Evolutionary conservation across 805 yeast genomes (phyloP).

Genomic region (Candida nonsorbophila): DNA sequence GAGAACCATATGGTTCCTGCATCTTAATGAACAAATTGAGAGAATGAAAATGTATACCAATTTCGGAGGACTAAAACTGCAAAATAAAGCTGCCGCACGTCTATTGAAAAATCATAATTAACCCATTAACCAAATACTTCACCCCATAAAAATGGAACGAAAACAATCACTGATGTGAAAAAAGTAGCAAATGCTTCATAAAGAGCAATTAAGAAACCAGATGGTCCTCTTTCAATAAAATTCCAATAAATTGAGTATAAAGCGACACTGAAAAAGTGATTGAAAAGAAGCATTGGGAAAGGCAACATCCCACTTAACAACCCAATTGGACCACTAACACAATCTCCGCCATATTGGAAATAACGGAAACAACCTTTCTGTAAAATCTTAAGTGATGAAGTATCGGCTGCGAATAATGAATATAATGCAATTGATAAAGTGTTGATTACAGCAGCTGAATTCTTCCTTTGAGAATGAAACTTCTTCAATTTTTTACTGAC

Average conservation of each 20-base stretch:
- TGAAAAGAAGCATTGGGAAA: constrained; percentile 65
- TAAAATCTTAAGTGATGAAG: constrained; percentile 54
- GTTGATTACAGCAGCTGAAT: constrained; percentile 77
- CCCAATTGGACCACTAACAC: constrained; percentile 73
- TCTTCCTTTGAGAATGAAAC: constrained; percentile 77
- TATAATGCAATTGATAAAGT: constrained; percentile 87
- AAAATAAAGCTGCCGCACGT: too few relatives aligned
- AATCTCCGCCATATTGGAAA: constrained; percentile 78
- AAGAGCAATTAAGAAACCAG: constrained; percentile 66
- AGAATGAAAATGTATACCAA: too few relatives aligned
- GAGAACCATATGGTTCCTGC: too few relatives aligned
- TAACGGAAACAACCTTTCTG: constrained; percentile 89
- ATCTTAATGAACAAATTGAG: too few relatives aligned
- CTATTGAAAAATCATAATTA: too few relatives aligned
- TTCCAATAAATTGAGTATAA: constrained; percentile 74
- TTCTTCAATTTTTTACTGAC: constrained; percentile 54
- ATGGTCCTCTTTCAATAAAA: constrained; percentile 57
- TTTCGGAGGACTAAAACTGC: too few relatives aligned
- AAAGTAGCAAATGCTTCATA: constrained; percentile 64
- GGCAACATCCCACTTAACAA: constrained; percentile 80
- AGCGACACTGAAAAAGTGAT: constrained; percentile 89
- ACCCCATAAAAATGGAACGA: constrained; percentile 68
- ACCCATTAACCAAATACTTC: constrained; percentile 31
- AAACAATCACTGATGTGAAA: constrained; percentile 68
- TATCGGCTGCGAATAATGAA: constrained; percentile 85